Conservation (phyloP, 2,329 filamentous ascomycete species). For the Neonectria neomacrospora region DNA sequence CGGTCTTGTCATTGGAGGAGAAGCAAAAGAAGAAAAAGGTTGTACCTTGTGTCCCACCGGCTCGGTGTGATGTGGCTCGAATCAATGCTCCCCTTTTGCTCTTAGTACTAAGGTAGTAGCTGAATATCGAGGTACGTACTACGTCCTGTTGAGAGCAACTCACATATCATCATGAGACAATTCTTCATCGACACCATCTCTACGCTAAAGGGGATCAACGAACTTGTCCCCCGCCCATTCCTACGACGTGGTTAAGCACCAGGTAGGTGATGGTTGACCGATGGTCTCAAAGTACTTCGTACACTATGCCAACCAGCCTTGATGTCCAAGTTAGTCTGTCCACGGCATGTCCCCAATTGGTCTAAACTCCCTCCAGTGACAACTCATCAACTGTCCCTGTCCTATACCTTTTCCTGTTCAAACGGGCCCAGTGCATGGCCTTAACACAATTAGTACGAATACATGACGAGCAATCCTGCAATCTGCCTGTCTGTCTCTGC, state of each 20-base stretch:
- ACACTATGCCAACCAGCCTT: slow-evolving; percentile 5
- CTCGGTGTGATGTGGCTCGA: slow-evolving; percentile 28
- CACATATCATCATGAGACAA: neutral
- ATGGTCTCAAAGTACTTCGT: neutral
- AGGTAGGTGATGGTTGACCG: slow-evolving; percentile 13
- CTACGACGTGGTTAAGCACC: neutral
- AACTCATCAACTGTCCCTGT: slow-evolving; percentile 9
- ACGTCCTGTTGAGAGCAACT: too few species aligned
- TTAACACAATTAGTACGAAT: neutral
- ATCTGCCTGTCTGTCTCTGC: slow-evolving; percentile 4
- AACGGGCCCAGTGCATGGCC: slow-evolving; percentile 2
- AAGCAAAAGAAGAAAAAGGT: neutral
- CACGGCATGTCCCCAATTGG: slow-evolving; percentile 8
- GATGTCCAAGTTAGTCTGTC: neutral
- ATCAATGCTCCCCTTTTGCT: slow-evolving; percentile 8
- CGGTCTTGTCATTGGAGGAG: slow-evolving; percentile 4
- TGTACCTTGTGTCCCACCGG: slow-evolving; percentile 23
- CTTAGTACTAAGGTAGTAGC: too few species aligned
- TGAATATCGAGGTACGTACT: too few species aligned
- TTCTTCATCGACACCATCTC: neutral
- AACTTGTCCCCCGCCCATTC: neutral
- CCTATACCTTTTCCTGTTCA: slow-evolving; percentile 10
- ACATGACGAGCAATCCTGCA: slow-evolving; percentile 25
- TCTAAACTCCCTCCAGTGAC: slow-evolving; percentile 11
- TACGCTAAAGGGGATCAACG: neutral